Evolutionary conservation across 805 yeast genomes (phyloP).

Genomic region (Saccharomycodes ludwigii): DNA sequence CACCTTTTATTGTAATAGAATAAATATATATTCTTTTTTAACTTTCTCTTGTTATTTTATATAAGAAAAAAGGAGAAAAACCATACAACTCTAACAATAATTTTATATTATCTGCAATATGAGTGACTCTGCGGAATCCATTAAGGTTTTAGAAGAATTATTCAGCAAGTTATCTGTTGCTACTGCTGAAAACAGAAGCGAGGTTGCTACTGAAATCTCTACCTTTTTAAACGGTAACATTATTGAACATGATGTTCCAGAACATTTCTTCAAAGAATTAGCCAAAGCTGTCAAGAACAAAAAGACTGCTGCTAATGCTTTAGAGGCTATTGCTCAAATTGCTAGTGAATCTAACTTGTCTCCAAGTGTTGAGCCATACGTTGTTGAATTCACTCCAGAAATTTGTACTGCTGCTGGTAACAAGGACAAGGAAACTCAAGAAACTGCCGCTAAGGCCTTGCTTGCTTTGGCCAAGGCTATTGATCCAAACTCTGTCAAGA

Average conservation of each 20-base stretch:
- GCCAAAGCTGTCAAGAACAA: constrained; percentile 66
- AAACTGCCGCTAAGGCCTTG: constrained; percentile 65
- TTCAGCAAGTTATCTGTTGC: constrained; percentile 89
- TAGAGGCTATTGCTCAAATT: constrained; percentile 75
- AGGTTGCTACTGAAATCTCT: constrained; percentile 81
- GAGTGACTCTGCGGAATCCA: constrained; percentile 37
- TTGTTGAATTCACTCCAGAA: constrained; percentile 62
- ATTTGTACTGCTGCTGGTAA: constrained; percentile 80
- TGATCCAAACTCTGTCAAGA: constrained; percentile 91
- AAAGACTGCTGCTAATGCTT: constrained; percentile 72
- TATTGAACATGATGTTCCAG: constrained; percentile 97
- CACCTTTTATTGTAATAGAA: background rate
- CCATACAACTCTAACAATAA: constrained; percentile 4
- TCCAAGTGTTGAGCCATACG: constrained; percentile 92
- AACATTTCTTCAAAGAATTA: constrained; percentile 69
- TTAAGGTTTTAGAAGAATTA: constrained; percentile 81
- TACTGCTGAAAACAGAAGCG: constrained; percentile 65
- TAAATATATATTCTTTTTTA: no score
- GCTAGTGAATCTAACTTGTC: constrained; percentile 67
- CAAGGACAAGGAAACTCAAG: constrained; percentile 68
- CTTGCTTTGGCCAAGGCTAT: constrained; percentile 65
- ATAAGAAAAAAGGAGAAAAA: background rate
- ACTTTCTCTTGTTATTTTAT: background rate
- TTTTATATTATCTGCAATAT: constrained; percentile 17
- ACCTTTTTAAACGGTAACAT: constrained; percentile 92